Base-by-base conservation (phyloP, 352 stramenopile genomes). In the Globisporangium rhizosaccharum region DNA sequence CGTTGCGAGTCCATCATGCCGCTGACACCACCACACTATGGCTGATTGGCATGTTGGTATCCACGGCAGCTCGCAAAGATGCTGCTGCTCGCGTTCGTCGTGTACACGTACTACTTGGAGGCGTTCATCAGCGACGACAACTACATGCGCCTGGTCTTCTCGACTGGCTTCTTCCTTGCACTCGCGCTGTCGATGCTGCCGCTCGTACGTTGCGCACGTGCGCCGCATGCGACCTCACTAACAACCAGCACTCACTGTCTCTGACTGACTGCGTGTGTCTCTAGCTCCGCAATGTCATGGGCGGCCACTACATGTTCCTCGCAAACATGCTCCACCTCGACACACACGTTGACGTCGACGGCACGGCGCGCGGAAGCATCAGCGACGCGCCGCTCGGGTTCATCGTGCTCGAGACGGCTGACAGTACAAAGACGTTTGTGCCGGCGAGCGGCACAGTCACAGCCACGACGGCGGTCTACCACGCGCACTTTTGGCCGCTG, bases 251-350 rank as follows among this genome's bases (percentile, higher is more conserved):
- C 48, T 25, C 23, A 23, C 53, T 18, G 26, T 56, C 17, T 42
- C 17, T n/a, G 26, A 20, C 46, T 18, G 17, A 30, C 3, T 8
- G 7, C 36, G 9, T 36, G 8, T 57, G 12, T 26, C 64, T 18
- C 1, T 48, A 90, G 81, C 57, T 90, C 11, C 78, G 75, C 28
- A 90, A 90, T 48, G 65, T 88, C 61, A 70, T 90, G 66, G 81
- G 78, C 3, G 81, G 72, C 2, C 78, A 87, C 60, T 85, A 88
- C 62, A 88, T 90, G 81, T 90, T 90, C 47, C 62, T 90, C 51
- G 62, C 70, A 61, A 90, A 86, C 56, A 88, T 90, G 76, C 57
- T 90, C 47, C 72, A 75, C 36, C 50, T 88, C 5, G 69, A 75
- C 39, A 82, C 76, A 28, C 70, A 62, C 33, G 67, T 90, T 18